phyloP scores from a whole-genome alignment of 2,329 filamentous ascomycete genomes.

The Fusarium torulosum region DNA sequence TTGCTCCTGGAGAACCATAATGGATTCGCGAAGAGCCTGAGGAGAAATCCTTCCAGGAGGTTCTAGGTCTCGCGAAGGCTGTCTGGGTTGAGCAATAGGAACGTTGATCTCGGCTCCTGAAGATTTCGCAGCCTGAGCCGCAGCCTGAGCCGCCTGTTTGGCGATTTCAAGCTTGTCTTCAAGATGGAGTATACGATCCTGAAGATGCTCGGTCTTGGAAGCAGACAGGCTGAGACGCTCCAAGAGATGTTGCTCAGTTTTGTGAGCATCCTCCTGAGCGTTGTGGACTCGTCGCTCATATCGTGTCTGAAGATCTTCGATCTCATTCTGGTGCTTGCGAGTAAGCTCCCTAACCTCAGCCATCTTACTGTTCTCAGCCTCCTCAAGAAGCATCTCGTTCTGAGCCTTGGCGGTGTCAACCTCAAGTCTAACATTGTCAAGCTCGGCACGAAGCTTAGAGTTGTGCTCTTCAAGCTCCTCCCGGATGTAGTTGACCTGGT shows the following conservation, averaged over 20 bases:
- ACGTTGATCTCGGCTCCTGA: slow-evolving; percentile 60
- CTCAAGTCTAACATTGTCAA: slow-evolving; percentile 83
- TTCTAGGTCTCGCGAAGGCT: slow-evolving; percentile 57
- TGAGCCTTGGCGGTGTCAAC: slow-evolving; percentile 83
- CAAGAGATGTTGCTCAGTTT: slow-evolving; percentile 81
- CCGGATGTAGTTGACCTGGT: slow-evolving; percentile 85
- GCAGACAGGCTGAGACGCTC: slow-evolving; percentile 86
- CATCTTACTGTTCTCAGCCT: slow-evolving; percentile 77
- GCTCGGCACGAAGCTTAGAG: slow-evolving; percentile 75
- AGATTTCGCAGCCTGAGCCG: slow-evolving; percentile 78
- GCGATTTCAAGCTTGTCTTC: slow-evolving; percentile 94
- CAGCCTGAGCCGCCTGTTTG: slow-evolving; percentile 86
- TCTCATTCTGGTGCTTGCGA: slow-evolving; percentile 73
- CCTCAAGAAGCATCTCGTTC: slow-evolving; percentile 86
- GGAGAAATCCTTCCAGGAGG: slow-evolving; percentile 90
- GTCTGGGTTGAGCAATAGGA: slow-evolving; percentile 39
- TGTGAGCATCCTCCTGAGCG: slow-evolving; percentile 83
- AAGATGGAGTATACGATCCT: slow-evolving; percentile 85
- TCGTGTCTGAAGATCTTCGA: slow-evolving; percentile 81
- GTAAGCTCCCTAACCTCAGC: slow-evolving; percentile 64
- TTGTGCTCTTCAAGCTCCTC: slow-evolving; percentile 86
- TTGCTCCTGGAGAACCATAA: slow-evolving; percentile 96
- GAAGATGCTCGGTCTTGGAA: slow-evolving; percentile 85
- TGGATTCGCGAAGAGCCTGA: slow-evolving; percentile 94
- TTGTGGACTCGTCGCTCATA: slow-evolving; percentile 81